phyloP scores from a whole-genome alignment of 495 filamentous ascomycete genomes.

The Hyaloscypha hepaticicola region DNA sequence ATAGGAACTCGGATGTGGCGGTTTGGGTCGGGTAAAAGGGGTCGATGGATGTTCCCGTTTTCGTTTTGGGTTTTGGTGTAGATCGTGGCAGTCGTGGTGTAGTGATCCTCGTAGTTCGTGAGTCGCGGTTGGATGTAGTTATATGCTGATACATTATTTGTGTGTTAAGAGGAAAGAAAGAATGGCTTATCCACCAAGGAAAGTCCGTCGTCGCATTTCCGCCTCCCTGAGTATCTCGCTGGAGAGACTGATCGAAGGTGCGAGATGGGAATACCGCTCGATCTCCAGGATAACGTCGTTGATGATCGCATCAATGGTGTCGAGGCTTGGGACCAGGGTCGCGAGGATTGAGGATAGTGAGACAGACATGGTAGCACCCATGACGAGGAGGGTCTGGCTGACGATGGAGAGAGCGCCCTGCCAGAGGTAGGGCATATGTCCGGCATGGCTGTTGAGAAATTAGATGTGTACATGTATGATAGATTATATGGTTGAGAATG shows the following conservation, averaged over 20 bases:
- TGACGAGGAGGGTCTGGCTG: constrained; percentile 74
- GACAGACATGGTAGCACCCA: constrained; percentile 82
- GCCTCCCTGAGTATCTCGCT: constrained; percentile 79
- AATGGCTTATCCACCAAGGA: constrained; percentile 5
- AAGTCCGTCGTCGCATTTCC: constrained; percentile 50
- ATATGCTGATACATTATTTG: neutral
- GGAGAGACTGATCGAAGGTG: constrained; percentile 68
- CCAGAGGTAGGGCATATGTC: constrained; percentile 86
- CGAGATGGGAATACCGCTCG: constrained; percentile 68
- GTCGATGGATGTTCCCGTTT: neutral
- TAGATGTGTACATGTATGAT: constrained; percentile 10
- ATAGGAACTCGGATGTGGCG: neutral
- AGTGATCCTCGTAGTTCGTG: neutral
- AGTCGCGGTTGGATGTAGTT: neutral
- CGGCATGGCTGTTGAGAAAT: constrained; percentile 57
- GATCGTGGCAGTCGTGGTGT: neutral
- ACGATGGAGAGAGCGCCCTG: constrained; percentile 81
- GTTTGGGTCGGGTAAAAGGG: neutral
- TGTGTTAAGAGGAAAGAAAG: neutral
- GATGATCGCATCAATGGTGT: constrained; percentile 71
- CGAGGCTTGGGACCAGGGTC: constrained; percentile 61
- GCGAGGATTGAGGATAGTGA: constrained; percentile 52
- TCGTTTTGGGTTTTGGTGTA: neutral
- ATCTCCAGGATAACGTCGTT: constrained; percentile 71
- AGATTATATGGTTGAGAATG: constrained; percentile 1